Evolutionary conservation across 2,329 filamentous ascomycete genomes (phyloP), one percentile per base, ranked within the genome.

Genomic region (Colletotrichum tropicicola): DNA sequence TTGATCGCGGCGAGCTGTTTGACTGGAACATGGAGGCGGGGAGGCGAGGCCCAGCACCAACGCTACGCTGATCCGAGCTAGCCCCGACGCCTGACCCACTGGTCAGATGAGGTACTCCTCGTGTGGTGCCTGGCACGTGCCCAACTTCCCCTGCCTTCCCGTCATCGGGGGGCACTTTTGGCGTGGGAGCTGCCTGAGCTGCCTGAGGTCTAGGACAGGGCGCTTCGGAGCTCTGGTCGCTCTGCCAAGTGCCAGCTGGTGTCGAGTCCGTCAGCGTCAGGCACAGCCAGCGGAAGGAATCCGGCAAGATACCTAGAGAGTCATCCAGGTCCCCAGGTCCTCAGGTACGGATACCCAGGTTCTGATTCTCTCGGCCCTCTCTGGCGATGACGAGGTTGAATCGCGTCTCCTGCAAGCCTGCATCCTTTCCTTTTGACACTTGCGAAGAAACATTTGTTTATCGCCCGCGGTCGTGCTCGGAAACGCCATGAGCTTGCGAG

Each of bases 61-160:
- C 62, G 57, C 62, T 62, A 65, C 44, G 57, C 62, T 65, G 57
- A 61, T 65, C 62, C 43, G 30, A 61, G 62, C 62, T 65, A 61
- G 60, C 41, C 57, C 21, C 23, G 28, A 56, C 51, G 62, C 57
- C 62, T 65, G 62, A 65, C 62, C 57, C 57, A 65, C 51, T 10
- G 62, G 62, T 65, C 62, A 65, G 57, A 65, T 65, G 62, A 60
- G 37, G 30, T 43, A 30, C 39, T 32, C 62, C 49, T 43, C 37
- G 61, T 65, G 35, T 56, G 53, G 61, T 65, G 37, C 61, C 61
- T 65, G 61, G 61, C 61, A 65, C 61, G 61, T 65, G 61, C 61
- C 61, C 56, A 49, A 55, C 23, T 47, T 39, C 44, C 47, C 57
- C 44, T 65, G 57, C 51, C 51, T 65, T 48, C 58, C 61, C 57